A percentile compares a stretch with the other conserved stretches of the same genome.
Conservation (phyloP, 352 stramenopile species). For the Globisporangium irregulare region DNA sequence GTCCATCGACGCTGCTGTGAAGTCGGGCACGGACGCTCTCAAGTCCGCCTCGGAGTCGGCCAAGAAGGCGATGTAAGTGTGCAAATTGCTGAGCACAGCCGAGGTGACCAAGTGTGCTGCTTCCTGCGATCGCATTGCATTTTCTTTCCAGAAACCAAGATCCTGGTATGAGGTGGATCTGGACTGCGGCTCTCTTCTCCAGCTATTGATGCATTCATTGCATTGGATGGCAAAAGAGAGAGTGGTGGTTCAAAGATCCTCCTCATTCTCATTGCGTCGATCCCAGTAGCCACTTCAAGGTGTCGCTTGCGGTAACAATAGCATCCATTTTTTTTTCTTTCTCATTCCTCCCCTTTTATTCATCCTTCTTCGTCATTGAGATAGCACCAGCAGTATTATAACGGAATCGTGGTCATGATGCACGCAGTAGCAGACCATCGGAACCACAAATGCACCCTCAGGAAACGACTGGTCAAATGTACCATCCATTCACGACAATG, state of each 20-base stretch:
- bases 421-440: not conserved
- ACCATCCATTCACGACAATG: not conserved
- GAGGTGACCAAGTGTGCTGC: not conserved
- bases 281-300: not conserved
- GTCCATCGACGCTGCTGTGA: slow-evolving; percentile 62
- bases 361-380: not conserved
- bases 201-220: not conserved
- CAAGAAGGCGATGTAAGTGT: slow-evolving; percentile 56
- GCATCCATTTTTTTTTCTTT: slow-evolving; percentile 10
- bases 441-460: not conserved
- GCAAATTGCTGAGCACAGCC: not conserved
- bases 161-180: not conserved
- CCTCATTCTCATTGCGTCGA: not conserved
- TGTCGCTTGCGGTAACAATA: slow-evolving; percentile 12
- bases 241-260: not conserved
- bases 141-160: not conserved
- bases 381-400: too few relatives aligned
- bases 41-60: slow-evolving; percentile 11
- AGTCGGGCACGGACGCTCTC: slow-evolving; percentile 41
- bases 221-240: not conserved
- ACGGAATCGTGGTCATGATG: not conserved
- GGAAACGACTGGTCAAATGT: not conserved
- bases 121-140: not conserved
- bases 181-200: not conserved
- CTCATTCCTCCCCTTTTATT: not conserved